These are phyloP conservation scores for Puccinia polysora DNA, from an alignment of 1,284 basidiomycete species.

Conservation along the genomic window DNA sequence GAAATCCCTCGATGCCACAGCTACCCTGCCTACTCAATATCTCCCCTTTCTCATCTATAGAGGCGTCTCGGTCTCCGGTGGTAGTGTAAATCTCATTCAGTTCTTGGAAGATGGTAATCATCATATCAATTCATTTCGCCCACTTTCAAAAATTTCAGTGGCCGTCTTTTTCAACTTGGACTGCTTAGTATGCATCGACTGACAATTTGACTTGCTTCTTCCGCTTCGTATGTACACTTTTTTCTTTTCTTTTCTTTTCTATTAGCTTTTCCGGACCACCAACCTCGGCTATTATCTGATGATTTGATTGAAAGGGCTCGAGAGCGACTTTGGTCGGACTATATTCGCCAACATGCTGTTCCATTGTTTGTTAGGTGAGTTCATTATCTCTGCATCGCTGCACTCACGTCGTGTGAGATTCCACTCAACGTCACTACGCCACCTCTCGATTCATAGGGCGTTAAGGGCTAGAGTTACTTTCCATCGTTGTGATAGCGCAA, in stretches of 20 bases:
- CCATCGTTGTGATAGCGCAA: conserved; percentile 15
- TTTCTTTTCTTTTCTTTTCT: neutral
- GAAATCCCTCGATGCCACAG: conserved; percentile 35
- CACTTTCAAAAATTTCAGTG: too few species aligned
- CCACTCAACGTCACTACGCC: too few species aligned
- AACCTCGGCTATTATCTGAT: conserved; percentile 22
- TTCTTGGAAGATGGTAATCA: conserved; percentile 43
- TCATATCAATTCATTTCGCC: neutral
- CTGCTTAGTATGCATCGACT: neutral
- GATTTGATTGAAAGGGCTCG: conserved; percentile 39
- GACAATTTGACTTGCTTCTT: neutral
- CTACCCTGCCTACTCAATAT: conserved; percentile 39
- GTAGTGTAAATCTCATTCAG: conserved; percentile 35
- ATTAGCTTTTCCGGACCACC: conserved; percentile 33
- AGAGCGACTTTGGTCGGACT: conserved; percentile 42
- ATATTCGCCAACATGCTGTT: conserved; percentile 36
- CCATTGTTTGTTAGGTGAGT: conserved; percentile 39
- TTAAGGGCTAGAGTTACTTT: conserved; percentile 13
- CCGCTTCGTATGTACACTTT: neutral
- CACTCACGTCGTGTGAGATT: too few species aligned
- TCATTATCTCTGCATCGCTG: too few species aligned
- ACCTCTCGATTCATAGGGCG: neutral
- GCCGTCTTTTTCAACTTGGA: neutral
- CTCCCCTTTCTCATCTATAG: conserved; percentile 39
- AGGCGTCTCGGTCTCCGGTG: conserved; percentile 12